Base-by-base conservation (phyloP, 2,329 filamentous ascomycete genomes). In the Aspergillus hortae region DNA sequence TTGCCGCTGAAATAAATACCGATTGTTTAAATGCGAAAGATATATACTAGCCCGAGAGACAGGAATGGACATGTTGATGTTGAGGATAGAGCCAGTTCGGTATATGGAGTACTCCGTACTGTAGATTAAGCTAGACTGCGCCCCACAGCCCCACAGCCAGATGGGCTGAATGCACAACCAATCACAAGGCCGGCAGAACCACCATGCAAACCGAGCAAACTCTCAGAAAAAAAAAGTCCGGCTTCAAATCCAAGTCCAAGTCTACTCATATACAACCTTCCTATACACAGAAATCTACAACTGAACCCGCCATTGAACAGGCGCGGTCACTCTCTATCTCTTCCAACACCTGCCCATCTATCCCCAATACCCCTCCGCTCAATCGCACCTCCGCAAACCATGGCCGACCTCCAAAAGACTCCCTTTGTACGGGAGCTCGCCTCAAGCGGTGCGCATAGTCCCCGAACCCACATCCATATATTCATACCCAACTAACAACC, bases 361-460 rank as follows among this genome's bases (percentile, higher is more conserved):
- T 30, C 55, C 36, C 41, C 44, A 23, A 10, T 3, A 27, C 40
- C 49, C 43, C 51, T 45, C 23, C 52, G 21, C 21, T 23, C 21
- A 56, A 55, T 51, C 46, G 33, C 43, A 49, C 4, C 33, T 6
- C 10, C 49, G 49, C 44, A 55, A 19, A 42, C 30, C 27, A 70
- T 69, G 67, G 48, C 68, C 27, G 70, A 76, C 56, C 61, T 75
- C 32, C 72, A 77, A 58, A 79, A 77, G 52, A 80, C 73, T 57
- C 88, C 89, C 5, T 95, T 95, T 61, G 86, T 95, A 57, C 88
- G 85, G 71, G 86, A 92, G 67, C 84, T 95, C 57, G 89, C 89
- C 50, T 92, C 90, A 33, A 94, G 88, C 74, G 89, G 90, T 92
- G 52, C 44, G 53, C 45, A 52, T 6, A 11, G 12, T 43, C n/a